Evolutionary conservation across 2,329 filamentous ascomycete species (phyloP).

Genomic region (Meredithiella fracta): DNA sequence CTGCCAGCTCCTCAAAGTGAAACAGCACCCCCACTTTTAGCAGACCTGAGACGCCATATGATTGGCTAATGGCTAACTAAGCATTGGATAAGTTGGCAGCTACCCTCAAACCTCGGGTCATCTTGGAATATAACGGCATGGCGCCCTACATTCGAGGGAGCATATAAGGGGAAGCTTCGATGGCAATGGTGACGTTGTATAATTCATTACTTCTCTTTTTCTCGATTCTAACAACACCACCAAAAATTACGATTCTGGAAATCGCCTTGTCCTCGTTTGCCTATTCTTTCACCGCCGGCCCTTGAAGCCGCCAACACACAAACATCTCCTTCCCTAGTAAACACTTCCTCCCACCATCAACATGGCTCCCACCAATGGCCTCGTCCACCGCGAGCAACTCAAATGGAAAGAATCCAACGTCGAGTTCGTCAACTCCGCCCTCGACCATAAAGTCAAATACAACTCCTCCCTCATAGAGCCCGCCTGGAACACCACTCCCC

Average conservation of each 20-base stretch:
- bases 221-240: no score
- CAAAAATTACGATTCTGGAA: no score
- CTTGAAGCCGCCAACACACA: neutral
- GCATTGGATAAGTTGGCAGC: neutral
- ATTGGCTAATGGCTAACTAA: neutral
- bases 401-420: constrained; percentile 54
- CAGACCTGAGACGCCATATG: neutral
- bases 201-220: no score
- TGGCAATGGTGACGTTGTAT: no score
- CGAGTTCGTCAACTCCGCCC: constrained; percentile 43
- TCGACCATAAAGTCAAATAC: constrained; percentile 54
- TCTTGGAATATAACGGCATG: no score
- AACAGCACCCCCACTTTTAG: neutral
- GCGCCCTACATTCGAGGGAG: no score
- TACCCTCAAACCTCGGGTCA: no score
- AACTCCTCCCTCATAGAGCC: constrained; percentile 48
- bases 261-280: no score
- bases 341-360: neutral
- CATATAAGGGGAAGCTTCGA: no score
- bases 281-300: neutral
- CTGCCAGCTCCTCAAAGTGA: neutral
- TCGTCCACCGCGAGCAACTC: constrained; percentile 47
- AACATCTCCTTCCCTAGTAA: neutral
- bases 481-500: constrained; percentile 43
- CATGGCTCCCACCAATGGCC: constrained; percentile 45